Evolutionary conservation across 345 rosid species (phyloP), one percentile per base, ranked within the genome.

Genomic region (Geranium rotundifolium): DNA sequence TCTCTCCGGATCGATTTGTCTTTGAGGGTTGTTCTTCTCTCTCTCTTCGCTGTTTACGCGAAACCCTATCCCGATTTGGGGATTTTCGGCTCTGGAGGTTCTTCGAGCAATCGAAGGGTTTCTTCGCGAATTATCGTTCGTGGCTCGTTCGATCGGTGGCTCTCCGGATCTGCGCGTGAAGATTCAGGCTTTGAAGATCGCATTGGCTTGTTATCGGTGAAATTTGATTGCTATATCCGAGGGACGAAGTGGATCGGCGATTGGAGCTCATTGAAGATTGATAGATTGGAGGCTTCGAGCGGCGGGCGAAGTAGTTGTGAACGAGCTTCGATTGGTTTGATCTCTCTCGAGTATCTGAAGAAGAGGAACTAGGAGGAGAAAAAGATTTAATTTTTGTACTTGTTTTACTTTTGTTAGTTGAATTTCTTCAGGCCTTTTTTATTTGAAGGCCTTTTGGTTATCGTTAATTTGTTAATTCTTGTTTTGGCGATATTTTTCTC

Each of bases 401-500:
- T 57, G 30, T 20, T 58, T 63, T 34, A 34, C 6, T 34, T 34
- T 29, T 57, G 56, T 62, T 29, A 57, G 58, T 69, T 75, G 77
- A 74, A 73, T 79, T 69, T 69, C 55, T 69, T 69, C 55, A 73
- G 82, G 82, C 75, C 82, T 76, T 64, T 19, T 66, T 67, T 64
- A 62, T 64, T 58, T 23, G 66, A 59, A 67, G 86, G 83, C 81
- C 73, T 63, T 34, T 34, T 4, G 41, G 10, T 34, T 34, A 34
- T 34, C 41, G 10, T 34, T 34, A 34, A 1, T 34, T 68, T 59
- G 67, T 62, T 61, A 55, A 67, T 54, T 59, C 65, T 57, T 63
- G 39, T 62, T 69, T 57, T 67, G 46, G 56, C 56, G 31, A 64
- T 67, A 37, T 62, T 62, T 14, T 54, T 7, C 68, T 63, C 67